phyloP scores from a whole-genome alignment of 2,329 filamentous ascomycete genomes.

The Pseudopyricularia cyperi region DNA sequence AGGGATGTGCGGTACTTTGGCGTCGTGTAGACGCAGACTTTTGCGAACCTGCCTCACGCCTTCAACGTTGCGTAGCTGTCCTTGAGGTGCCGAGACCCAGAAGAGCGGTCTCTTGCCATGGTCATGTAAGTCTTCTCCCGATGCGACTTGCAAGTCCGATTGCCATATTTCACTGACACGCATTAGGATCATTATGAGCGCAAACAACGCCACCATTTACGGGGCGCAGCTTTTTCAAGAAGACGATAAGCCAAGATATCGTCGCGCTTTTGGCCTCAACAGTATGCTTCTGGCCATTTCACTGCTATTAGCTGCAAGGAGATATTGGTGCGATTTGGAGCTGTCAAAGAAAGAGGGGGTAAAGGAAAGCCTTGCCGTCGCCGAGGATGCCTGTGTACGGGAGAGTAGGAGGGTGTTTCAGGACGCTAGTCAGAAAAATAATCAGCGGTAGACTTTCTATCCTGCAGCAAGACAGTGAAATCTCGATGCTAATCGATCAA shows the following conservation, averaged over 20 bases:
- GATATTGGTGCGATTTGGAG: too few relatives aligned
- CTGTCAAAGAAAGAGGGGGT: too few relatives aligned
- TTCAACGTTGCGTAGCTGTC: slow-evolving; percentile 50
- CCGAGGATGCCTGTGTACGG: too few relatives aligned
- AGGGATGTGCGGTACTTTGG: slow-evolving; percentile 36
- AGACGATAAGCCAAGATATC: slow-evolving; percentile 37
- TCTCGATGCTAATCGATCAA: too few relatives aligned
- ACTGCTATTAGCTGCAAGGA: slow-evolving; percentile 18
- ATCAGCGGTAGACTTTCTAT: too few relatives aligned
- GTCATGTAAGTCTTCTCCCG: slow-evolving; percentile 25
- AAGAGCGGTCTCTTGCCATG: slow-evolving; percentile 46
- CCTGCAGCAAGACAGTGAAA: too few relatives aligned
- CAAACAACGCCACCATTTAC: slow-evolving; percentile 48
- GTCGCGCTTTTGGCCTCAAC: slow-evolving; percentile 32
- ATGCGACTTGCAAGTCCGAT: neutral
- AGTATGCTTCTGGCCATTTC: slow-evolving; percentile 30
- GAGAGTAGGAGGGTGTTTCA: too few relatives aligned
- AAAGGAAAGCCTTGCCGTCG: too few relatives aligned
- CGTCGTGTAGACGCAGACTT: slow-evolving; percentile 41
- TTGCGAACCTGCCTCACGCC: slow-evolving; percentile 40
- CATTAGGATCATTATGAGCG: slow-evolving; percentile 41
- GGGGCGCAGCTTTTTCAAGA: slow-evolving; percentile 45
- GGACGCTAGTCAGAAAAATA: too few relatives aligned
- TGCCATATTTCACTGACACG: too few relatives aligned
- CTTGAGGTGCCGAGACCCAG: slow-evolving; percentile 39